Base-by-base conservation (phyloP, 108 stramenopile genomes). In the Stephanodiscus triporus region DNA sequence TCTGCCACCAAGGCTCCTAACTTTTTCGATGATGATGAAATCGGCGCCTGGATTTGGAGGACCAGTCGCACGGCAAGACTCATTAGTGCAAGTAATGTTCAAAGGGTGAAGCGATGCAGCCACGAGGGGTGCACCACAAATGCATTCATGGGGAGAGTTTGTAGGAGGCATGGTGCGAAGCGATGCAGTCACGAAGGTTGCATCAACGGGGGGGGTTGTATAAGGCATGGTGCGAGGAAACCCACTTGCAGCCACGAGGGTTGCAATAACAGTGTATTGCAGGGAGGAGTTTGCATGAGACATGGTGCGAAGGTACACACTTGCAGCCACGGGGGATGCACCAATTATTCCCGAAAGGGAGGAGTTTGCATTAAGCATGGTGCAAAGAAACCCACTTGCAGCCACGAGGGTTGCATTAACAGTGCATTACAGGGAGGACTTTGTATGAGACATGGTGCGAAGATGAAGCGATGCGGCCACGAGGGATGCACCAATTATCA, bases 281-380 rank as follows among this genome's bases (percentile, higher is more conserved):
- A 2, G 19, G 6, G 5, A n/a, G 48, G 6, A 49, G 48, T 49
- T 6, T 49, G 48, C 48, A 2, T 49, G 2, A 16, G 2, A 7
- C 48, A 49, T 19, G 48, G 48, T 19, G 48, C 48, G 19, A 49
- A 49, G 48, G 3, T 2, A 3, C 16, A 7, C 16, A 26, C n/a
- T 55, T n/a, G 64, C 56, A 17, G 29, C 27, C 27, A 23, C 6
- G 63, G 42, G 2, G 36, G 63, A 4, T 64, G 63, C 36, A 49
- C 1, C 45, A 64, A 49, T 4, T 23, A 24, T 2, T 40, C 2
- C 27, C 2, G 2, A 40, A 24, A 2, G 14, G 63, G 63, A 2
- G 36, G 63, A 29, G 63, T 64, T 20, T 64, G 63, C 29, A 64
- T 13, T 2, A 40, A 1, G 29, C 63, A 64, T 49, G 63, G 63